A percentile compares a stretch with the other conserved stretches of the same genome.
phyloP scores from a whole-genome alignment of 2,329 filamentous ascomycete genomes.

The Fusarium dlaminii region DNA sequence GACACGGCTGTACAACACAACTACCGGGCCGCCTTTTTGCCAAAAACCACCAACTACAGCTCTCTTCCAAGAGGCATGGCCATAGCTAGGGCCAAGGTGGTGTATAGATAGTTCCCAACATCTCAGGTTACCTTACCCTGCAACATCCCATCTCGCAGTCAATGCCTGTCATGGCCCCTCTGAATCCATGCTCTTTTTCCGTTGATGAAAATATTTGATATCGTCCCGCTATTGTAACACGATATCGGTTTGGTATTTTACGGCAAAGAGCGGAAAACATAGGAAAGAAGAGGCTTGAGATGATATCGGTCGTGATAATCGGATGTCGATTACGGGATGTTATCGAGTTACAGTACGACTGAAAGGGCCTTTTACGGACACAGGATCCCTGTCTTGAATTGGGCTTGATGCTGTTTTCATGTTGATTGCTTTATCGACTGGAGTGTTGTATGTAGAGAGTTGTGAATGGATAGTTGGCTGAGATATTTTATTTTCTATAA shows the following conservation, averaged over 20 bases:
- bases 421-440: neutral
- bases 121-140: constrained; percentile 42
- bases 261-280: constrained; percentile 38
- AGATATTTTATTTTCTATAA: no score
- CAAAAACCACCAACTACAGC: neutral
- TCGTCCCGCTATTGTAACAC: constrained; percentile 24
- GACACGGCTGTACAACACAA: constrained; percentile 21
- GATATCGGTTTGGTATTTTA: constrained; percentile 1
- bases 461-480: neutral
- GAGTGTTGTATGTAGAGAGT: neutral
- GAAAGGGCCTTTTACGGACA: constrained; percentile 35
- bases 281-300: constrained; percentile 30
- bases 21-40: constrained; percentile 35
- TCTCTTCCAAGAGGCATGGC: neutral
- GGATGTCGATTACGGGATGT: neutral
- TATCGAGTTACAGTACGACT: neutral
- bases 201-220: neutral
- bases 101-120: constrained; percentile 21
- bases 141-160: constrained; percentile 22
- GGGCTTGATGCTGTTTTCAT: neutral
- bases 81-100: constrained; percentile 9
- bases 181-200: neutral
- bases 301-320: neutral
- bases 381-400: constrained; percentile 18
- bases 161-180: constrained; percentile 7